Evolutionary conservation across 805 yeast species (phyloP), one percentile per base, ranked within the genome.

Genomic region (Peterozyma toletana): DNA sequence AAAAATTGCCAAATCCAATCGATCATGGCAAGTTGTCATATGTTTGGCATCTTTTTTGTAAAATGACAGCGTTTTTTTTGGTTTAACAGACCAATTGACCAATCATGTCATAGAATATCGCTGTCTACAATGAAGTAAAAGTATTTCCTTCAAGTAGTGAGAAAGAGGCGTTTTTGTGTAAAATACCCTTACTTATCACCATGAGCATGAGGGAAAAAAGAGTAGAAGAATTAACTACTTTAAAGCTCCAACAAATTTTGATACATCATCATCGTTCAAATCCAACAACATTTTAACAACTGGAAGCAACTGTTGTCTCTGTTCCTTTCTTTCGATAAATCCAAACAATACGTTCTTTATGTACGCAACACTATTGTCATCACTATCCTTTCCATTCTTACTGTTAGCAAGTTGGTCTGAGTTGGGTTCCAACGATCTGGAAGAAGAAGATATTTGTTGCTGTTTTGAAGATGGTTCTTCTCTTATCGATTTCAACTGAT

Each of bases 311-410:
- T 82, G 87, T 29, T 72, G 78, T 47, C 98, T 72, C 62, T 90
- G 97, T n/a, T 91, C 99, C 55, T 76, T 85, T 57, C 86, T 96
- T 56, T 90, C 96, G 43, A 93, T 63, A 58, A 85, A 93, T 2
- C 97, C 97, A 2, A 91, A 66, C n/a, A 91, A 62, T 2, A 91
- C 96, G 57, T 93, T 93, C 59, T 86, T 86, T 41, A 89, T 71
- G 58, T 91, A 91, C 11, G 95, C 86, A 16, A 83, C 70, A 53
- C 78, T 83, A 39, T 69, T 71, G 14, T 57, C 57, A 18, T 55
- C 56, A 15, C 64, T 67, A 3, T 56, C 62, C 30, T 48, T 50
- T 5, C 47, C 41, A 15, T 45, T 41, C 17, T 34, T 17, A 21
- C 36, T 42, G 35, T 50, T 53, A 18, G 48, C 46, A 14, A 35